Conservation (phyloP, 2,329 filamentous ascomycete genomes). For the Clonostachys rosea region DNA sequence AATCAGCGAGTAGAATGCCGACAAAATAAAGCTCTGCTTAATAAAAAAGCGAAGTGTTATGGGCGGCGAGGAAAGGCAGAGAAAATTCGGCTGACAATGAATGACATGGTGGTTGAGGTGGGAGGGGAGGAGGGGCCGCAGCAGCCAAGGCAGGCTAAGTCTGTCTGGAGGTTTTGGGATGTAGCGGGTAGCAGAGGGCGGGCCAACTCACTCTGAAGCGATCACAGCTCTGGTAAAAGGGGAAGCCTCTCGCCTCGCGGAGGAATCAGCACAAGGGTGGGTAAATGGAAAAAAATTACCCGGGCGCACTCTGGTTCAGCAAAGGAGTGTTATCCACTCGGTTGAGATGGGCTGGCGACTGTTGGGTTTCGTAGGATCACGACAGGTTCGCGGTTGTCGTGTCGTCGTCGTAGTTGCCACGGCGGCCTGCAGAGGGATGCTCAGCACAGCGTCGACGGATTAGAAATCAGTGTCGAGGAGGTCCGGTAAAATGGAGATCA, state of each 20-base stretch:
- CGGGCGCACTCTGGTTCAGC: too few relatives aligned
- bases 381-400: too few relatives aligned
- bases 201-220: constrained; percentile 31
- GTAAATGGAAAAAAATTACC: constrained; percentile 2
- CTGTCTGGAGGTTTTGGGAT: neutral
- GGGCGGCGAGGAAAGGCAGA: neutral
- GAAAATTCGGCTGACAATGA: neutral
- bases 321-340: too few relatives aligned
- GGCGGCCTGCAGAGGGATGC: neutral
- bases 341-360: too few relatives aligned
- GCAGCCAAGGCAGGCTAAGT: constrained; percentile 1
- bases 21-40: constrained; percentile 7
- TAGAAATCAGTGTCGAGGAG: too few relatives aligned
- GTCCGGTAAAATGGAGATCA: too few relatives aligned
- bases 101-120: neutral
- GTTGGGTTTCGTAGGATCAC: too few relatives aligned
- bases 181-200: constrained; percentile 5
- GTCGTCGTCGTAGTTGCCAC: constrained; percentile 5
- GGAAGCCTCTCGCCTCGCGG: constrained; percentile 8
- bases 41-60: constrained; percentile 4
- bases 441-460: too few relatives aligned
- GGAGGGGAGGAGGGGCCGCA: constrained; percentile 7
- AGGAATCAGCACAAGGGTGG: neutral
- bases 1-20: constrained; percentile 7
- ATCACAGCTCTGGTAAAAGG: constrained; percentile 24